These are phyloP conservation scores for Castanea crenata DNA, from an alignment of 306 rosid species.

Conservation along the genomic window DNA sequence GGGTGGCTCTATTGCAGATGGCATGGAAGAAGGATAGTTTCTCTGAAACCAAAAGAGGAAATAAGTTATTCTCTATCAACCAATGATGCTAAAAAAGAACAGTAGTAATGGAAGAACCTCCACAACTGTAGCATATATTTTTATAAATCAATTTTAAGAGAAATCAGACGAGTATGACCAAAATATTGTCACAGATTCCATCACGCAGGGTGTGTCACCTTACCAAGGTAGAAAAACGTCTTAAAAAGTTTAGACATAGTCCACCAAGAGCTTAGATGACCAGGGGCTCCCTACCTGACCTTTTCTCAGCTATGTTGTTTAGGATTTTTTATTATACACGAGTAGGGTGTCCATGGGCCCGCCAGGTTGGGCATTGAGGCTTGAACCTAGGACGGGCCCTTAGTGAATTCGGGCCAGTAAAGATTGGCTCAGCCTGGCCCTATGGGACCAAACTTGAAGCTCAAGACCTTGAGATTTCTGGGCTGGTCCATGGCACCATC, in stretches of 20 bases:
- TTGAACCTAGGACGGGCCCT: too few species aligned
- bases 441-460: too few species aligned
- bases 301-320: neutral
- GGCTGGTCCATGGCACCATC: too few species aligned
- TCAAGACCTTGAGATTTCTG: too few species aligned
- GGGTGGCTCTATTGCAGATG: constrained; percentile 59
- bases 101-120: neutral
- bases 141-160: neutral
- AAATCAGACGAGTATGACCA: neutral
- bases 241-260: too few species aligned
- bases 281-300: neutral
- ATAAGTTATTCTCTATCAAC: neutral
- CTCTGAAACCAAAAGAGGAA: constrained; percentile 50
- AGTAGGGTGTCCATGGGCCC: too few species aligned
- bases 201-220: too few species aligned
- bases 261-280: too few species aligned
- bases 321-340: neutral
- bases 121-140: neutral
- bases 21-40: constrained; percentile 53
- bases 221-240: too few species aligned
- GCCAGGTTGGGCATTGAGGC: too few species aligned
- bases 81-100: neutral
- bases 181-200: neutral
- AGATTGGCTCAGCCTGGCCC: too few species aligned
- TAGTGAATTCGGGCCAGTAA: too few species aligned